phyloP scores from a whole-genome alignment of 2,329 filamentous ascomycete genomes.

The Fusarium virguliforme region DNA sequence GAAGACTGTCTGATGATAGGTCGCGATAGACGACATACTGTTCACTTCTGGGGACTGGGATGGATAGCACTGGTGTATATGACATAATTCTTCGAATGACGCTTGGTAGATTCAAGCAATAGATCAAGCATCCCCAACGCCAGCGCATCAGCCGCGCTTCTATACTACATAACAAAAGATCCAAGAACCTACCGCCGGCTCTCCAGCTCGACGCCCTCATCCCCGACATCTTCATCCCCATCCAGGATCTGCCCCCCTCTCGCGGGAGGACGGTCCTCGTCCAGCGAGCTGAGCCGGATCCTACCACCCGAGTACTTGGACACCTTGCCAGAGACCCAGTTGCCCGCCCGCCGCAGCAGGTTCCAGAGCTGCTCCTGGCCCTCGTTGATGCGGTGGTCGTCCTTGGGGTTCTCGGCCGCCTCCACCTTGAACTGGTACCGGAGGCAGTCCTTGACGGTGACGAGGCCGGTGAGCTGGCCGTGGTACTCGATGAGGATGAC shows the following conservation, averaged over 20 bases:
- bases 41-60: neutral
- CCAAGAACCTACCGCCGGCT: conserved; percentile 51
- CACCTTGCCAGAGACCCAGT: conserved; percentile 73
- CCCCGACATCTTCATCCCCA: conserved; percentile 60
- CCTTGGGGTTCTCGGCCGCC: conserved; percentile 81
- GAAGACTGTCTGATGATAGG: conserved; percentile 46
- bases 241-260: conserved; percentile 64
- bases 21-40: conserved; percentile 23
- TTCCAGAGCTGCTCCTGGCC: conserved; percentile 78
- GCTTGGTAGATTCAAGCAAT: conserved; percentile 25
- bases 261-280: conserved; percentile 58
- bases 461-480: conserved; percentile 85
- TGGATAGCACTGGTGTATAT: neutral
- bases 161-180: conserved; percentile 21
- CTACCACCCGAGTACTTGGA: conserved; percentile 69
- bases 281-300: conserved; percentile 66
- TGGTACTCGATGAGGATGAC: conserved; percentile 95
- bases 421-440: conserved; percentile 99
- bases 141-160: conserved; percentile 38
- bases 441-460: conserved; percentile 97
- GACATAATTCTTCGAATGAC: neutral
- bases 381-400: conserved; percentile 70
- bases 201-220: conserved; percentile 64
- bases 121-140: conserved; percentile 43
- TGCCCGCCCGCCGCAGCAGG: conserved; percentile 66